Percentiles rank a stretch among this genome's conserved stretches.
phyloP scores from a whole-genome alignment of 768 basidiomycete genomes.

The Lactifluus volemus region DNA sequence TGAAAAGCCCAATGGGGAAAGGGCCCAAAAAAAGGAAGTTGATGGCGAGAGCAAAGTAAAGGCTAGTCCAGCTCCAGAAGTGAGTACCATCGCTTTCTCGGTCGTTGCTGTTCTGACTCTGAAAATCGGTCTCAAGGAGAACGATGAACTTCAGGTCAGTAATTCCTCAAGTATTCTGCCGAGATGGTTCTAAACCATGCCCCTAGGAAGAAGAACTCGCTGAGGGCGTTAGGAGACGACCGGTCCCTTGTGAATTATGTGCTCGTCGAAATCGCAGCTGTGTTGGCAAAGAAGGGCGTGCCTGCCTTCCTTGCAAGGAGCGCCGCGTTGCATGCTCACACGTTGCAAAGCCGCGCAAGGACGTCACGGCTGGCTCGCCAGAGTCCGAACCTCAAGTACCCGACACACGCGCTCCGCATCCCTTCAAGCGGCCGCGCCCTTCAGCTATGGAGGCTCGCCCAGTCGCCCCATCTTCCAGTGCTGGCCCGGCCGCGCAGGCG shows the following conservation, averaged over 20 bases:
- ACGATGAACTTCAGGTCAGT: constrained; percentile 16
- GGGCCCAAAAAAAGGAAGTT: background rate
- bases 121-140: background rate
- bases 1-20: constrained; percentile 11
- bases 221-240: constrained; percentile 14
- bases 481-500: constrained; percentile 9
- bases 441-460: background rate
- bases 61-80: constrained; percentile 9
- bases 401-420: background rate
- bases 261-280: constrained; percentile 10
- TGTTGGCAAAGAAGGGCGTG: constrained; percentile 14
- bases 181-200: background rate
- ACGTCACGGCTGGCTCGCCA: constrained; percentile 7
- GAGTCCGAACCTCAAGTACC: constrained; percentile 11
- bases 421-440: constrained; percentile 8
- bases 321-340: constrained; percentile 18
- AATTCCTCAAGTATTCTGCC: background rate
- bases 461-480: background rate
- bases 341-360: constrained; percentile 17
- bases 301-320: constrained; percentile 17
- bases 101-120: background rate
- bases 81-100: background rate
- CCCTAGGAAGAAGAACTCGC: constrained; percentile 13
- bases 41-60: background rate
- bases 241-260: constrained; percentile 12